Percentiles rank a stretch among this genome's conserved stretches.
Conservation (phyloP, 176 grass and related monocot genomes). For the Oryza rufipogon region DNA sequence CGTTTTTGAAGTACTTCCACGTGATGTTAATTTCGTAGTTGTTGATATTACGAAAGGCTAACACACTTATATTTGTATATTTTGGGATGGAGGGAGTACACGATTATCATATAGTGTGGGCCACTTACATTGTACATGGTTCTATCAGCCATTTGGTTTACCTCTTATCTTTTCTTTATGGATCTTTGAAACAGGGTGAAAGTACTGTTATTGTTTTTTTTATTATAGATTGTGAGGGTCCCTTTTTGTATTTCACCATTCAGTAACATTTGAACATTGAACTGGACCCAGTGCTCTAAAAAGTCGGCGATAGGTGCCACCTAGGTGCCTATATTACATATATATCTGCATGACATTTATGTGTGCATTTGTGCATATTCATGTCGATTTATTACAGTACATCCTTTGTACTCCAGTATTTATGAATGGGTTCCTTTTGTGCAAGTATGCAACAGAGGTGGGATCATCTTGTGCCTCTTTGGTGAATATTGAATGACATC, state of each 20-base stretch:
- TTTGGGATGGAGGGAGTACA: not conserved
- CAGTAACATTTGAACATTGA: not conserved
- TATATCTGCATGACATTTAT: not conserved
- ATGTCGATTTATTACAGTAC: not conserved
- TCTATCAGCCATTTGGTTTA: constrained; percentile 23
- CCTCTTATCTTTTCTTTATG: constrained; percentile 8
- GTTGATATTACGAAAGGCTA: not conserved
- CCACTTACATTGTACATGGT: not conserved
- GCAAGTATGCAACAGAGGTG: too few species aligned
- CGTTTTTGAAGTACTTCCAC: not conserved
- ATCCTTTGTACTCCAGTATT: not conserved
- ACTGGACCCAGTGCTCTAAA: not conserved
- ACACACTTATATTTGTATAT: not conserved
- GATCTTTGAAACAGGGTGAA: constrained; percentile 11
- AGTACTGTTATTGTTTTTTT: not conserved
- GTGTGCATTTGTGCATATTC: not conserved
- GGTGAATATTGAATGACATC: not conserved
- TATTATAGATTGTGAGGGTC: not conserved
- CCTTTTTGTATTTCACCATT: not conserved
- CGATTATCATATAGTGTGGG: constrained; percentile 25
- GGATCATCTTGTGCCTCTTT: not conserved
- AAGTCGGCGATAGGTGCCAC: not conserved
- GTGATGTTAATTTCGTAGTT: not conserved
- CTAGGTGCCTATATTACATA: not conserved
- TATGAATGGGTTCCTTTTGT: too few species aligned